Evolutionary conservation across 768 basidiomycete species (phyloP), one percentile per base, ranked within the genome.

Genomic region (Russula sp.): DNA sequence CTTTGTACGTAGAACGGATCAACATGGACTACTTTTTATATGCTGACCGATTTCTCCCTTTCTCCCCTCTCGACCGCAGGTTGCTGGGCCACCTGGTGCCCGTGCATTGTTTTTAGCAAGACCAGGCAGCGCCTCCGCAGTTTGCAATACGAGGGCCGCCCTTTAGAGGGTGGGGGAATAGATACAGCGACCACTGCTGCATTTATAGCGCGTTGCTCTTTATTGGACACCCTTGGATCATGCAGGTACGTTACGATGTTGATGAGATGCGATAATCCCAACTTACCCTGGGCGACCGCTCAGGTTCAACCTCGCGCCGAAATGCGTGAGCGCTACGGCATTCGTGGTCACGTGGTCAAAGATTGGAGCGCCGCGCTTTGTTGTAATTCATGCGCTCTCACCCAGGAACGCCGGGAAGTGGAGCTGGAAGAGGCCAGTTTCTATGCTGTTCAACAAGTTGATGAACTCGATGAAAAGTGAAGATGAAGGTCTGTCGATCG

Each of bases 401-500:
- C 75, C 0, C 83, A 84, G 70, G 81, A 80, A 64, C 73, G 75
- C 34, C 75, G 76, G 28, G 81, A 84, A 64, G 66, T 83, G 7
- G 77, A 78, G 68, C 67, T 79, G 59, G 82, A 83, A 67, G 81
- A 82, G 69, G 70, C 72, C 65, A 77, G 75, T 63, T 70, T 72
- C 38, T 16, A 18, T 18, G 38, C 16, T 40, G 38, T 40, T 16
- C 16, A 18, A 40, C 38, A 40, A 40, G 38, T 40, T 40, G 38
- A 18, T 18, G 16, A 40, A 40, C 16, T 40, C 18, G 16, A 5
- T 18, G 14, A 40, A 40, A 40, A 40, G 38, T 40, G 38, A 40
- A 40, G 38, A 14, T 40, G 38, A 7, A 16, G 16, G 38, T 2
- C 38, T 40, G 38, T 40, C 16, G 16, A 40, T 40, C 16, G 38